Evolutionary conservation across 176 grass and related monocot genomes (phyloP).

Genomic region (Puya raimondii): DNA sequence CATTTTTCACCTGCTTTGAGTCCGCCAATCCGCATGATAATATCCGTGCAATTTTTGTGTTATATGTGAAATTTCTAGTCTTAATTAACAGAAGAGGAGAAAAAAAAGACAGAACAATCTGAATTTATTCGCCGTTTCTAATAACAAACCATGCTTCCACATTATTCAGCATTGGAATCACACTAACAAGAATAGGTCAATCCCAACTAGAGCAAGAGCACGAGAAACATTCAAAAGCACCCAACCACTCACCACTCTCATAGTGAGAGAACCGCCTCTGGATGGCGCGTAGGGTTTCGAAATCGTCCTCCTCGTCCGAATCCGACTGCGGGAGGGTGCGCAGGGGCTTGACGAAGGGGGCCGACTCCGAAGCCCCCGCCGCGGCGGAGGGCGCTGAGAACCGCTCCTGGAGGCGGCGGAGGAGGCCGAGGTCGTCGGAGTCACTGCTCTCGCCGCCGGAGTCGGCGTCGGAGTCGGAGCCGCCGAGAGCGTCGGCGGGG

Average conservation of each 20-base stretch:
- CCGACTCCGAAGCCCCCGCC: not conserved
- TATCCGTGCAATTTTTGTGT: no score
- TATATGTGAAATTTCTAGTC: no score
- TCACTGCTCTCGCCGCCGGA: conserved; percentile 30
- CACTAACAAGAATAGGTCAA: not conserved
- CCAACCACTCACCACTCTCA: conserved; percentile 37
- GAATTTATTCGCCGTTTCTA: no score
- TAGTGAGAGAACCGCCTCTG: conserved; percentile 72
- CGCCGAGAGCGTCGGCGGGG: conserved; percentile 16
- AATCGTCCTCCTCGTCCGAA: conserved; percentile 47
- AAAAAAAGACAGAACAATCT: no score
- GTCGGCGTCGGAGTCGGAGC: conserved; percentile 15
- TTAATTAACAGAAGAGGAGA: no score
- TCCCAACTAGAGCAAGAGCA: not conserved
- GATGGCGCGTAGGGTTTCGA: conserved; percentile 68
- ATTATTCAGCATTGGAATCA: not conserved
- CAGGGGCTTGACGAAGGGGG: conserved; percentile 27
- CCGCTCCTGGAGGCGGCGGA: conserved; percentile 52
- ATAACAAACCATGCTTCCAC: no score
- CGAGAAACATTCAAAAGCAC: not conserved
- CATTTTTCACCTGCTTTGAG: no score
- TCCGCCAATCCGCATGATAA: no score
- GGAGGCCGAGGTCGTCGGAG: conserved; percentile 42
- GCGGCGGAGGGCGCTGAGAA: conserved; percentile 26
- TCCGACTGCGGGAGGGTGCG: conserved; percentile 21